Conservation (phyloP, 2,329 filamentous ascomycete species). For the Diaporthe amygdali region DNA sequence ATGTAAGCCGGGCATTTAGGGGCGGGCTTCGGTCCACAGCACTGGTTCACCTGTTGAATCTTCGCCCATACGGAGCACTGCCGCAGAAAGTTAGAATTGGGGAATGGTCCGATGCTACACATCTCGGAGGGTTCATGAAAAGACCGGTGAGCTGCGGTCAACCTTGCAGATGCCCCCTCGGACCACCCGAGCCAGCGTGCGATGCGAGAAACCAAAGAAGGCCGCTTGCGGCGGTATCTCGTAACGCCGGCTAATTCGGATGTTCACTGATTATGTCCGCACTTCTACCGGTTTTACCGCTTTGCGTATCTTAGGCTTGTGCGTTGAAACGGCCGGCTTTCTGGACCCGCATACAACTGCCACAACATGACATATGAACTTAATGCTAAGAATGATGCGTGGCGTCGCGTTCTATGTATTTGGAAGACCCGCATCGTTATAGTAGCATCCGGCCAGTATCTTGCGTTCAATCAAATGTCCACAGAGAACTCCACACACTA, state of each 20-base stretch:
- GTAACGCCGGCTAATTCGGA: background rate
- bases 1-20: background rate
- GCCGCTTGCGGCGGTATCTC: background rate
- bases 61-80: background rate
- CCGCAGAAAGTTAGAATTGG: background rate
- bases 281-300: too few species aligned
- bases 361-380: background rate
- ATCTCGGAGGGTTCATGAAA: background rate
- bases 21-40: background rate
- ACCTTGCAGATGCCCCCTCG: background rate
- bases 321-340: background rate
- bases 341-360: background rate
- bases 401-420: background rate
- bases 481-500: too few species aligned
- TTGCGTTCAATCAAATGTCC: background rate
- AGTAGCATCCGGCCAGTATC: background rate
- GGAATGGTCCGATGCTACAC: background rate
- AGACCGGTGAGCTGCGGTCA: background rate
- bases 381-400: background rate
- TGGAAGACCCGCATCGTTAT: background rate
- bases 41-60: background rate
- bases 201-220: background rate
- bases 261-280: background rate
- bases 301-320: background rate
- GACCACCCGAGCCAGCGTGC: background rate